These are phyloP conservation scores for Paspalum notatum DNA, from an alignment of 176 grass and related monocot genomes.

Conservation along the genomic window DNA sequence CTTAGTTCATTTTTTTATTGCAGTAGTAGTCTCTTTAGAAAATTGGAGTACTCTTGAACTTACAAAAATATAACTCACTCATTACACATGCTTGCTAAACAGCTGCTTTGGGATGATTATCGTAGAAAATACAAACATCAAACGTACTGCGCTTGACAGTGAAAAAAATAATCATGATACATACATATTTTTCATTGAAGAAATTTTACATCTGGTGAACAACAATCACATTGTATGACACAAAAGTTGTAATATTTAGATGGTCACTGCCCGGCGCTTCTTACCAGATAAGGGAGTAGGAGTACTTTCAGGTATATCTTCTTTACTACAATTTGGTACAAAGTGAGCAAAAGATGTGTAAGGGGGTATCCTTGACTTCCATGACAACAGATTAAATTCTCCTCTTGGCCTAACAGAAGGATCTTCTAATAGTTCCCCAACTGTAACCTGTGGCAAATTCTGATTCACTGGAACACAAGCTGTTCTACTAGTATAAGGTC, in stretches of 20 bases:
- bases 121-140: too few species aligned
- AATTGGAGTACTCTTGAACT: too few species aligned
- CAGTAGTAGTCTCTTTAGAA: too few species aligned
- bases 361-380: slow-evolving; percentile 30
- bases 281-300: neutral
- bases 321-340: neutral
- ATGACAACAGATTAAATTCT: neutral
- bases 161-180: too few species aligned
- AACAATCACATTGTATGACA: neutral
- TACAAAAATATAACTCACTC: too few species aligned
- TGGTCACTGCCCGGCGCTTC: neutral
- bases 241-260: neutral
- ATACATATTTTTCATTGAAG: too few species aligned
- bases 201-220: too few species aligned
- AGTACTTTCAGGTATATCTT: neutral
- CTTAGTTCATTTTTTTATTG: too few species aligned
- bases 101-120: too few species aligned
- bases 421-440: neutral
- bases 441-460: slow-evolving; percentile 2
- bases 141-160: too few species aligned
- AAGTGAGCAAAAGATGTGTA: slow-evolving; percentile 17
- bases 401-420: slow-evolving; percentile 1
- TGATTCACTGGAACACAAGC: neutral
- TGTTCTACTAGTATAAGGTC: neutral
- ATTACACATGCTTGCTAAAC: too few species aligned